These are phyloP conservation scores for Citrullus amarus DNA, from an alignment of 306 rosid genomes.

Conservation along the genomic window DNA sequence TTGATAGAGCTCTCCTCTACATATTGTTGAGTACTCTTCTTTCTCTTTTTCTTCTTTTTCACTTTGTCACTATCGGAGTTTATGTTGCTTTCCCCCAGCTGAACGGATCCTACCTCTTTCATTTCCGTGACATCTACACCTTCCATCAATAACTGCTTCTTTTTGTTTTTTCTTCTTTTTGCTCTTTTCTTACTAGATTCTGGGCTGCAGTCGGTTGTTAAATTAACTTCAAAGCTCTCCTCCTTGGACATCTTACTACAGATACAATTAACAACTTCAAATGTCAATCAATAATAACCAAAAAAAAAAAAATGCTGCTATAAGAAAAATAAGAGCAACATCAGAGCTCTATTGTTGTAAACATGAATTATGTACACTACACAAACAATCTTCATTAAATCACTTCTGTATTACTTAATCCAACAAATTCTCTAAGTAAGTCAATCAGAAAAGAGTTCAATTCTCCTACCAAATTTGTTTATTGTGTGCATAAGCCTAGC, in stretches of 20 bases:
- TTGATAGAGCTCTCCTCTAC: not conserved
- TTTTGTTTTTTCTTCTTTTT: not conserved
- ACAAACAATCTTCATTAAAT: not conserved
- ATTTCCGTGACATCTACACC: not conserved
- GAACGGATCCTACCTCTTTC: not conserved
- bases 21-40: not conserved
- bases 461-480: not conserved
- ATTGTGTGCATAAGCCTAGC: not conserved
- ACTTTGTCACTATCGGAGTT: not conserved
- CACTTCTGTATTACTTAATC: not conserved
- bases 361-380: not conserved
- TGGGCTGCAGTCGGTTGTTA: not conserved
- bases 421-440: not conserved
- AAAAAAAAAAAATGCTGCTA: not conserved
- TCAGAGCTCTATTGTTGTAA: not conserved
- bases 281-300: not conserved
- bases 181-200: not conserved
- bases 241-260: not conserved
- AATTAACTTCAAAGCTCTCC: not conserved
- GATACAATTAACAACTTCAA: not conserved
- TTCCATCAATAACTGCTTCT: not conserved
- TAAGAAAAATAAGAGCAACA: not conserved
- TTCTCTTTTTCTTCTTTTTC: not conserved
- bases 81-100: not conserved
- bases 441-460: not conserved